Evolutionary conservation across 805 yeast genomes (phyloP), one percentile per base, ranked within the genome.

Genomic region (Wickerhamiella dianesei): DNA sequence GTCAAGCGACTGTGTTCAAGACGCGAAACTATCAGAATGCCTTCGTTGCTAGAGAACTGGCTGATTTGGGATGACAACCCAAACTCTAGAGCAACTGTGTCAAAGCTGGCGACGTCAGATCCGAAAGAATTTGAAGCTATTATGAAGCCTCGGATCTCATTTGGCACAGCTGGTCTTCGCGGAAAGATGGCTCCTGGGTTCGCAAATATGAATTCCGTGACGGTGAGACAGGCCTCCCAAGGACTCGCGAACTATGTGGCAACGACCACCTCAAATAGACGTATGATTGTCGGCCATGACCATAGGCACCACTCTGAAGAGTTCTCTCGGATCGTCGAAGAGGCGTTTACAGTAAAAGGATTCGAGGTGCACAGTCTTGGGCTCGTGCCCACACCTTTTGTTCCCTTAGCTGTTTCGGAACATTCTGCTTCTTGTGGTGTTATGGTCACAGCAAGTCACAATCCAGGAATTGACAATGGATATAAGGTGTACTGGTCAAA

Each of bases 141-240:
- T 21, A 53, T 53, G 56, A 4, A 5, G 21, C 56, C 56, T 16
- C 50, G 95, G 45, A 80, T 88, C 21, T 67, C 77, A 12, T 89
- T 89, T 63, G 97, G 97, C 0, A 89, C 97, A 0, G 96, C 97
- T 2, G 97, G 96, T 0, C 73, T 92, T 43, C 69, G 98, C 21
- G 76, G 94, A 1, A 67, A 71, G 19, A 87, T 92, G 96, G 88
- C 79, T 51, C 86, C 96, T 0, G 97, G 98, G 0, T 87, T 83
- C 59, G 74, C 77, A 45, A 75, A 87, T 54, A 82, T 92, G 89
- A 89, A 92, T 62, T 81, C 80, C 51, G 80, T 89, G 16, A 86
- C 96, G 0, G 82, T 89, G 1, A 59, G 85, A 41, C 97, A 89
- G 65, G 88, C 97, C 0, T 78, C 96, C 12, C 64, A 62, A 48